Percentiles rank a stretch among this genome's conserved stretches.
phyloP scores from a whole-genome alignment of 805 yeast genomes.

The Spathaspora sp. region DNA sequence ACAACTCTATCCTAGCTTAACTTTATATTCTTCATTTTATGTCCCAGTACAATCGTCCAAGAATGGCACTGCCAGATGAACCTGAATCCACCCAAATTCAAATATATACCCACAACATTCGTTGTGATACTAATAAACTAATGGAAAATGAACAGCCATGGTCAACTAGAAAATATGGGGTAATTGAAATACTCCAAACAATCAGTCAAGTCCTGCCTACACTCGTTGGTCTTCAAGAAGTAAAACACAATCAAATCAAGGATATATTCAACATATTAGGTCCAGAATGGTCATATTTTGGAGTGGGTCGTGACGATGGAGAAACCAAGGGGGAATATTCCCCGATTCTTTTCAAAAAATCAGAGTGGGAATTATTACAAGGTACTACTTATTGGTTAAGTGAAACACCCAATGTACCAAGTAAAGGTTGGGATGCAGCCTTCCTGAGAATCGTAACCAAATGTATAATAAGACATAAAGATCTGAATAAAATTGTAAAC shows the following conservation, averaged over 20 bases:
- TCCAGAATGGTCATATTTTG: conserved; percentile 21
- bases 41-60: background rate
- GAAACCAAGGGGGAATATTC: conserved; percentile 24
- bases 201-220: conserved; percentile 16
- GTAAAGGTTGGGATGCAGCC: conserved; percentile 48
- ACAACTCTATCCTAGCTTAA: too few relatives aligned
- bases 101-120: conserved; percentile 40
- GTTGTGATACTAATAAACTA: conserved; percentile 33
- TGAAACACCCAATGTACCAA: conserved; percentile 21
- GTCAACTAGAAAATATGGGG: conserved; percentile 34
- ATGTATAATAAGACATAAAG: conserved; percentile 22
- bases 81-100: conserved; percentile 5
- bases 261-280: conserved; percentile 26
- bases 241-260: conserved; percentile 29
- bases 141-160: conserved; percentile 41
- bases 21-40: too few relatives aligned
- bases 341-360: conserved; percentile 21
- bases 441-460: conserved; percentile 35
- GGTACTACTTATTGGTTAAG: conserved; percentile 25
- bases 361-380: conserved; percentile 20
- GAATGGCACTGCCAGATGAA: background rate
- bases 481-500: conserved; percentile 20
- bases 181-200: conserved; percentile 19
- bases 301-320: conserved; percentile 31
- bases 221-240: conserved; percentile 41